phyloP scores from a whole-genome alignment of 768 basidiomycete species.

The Psilocybe cubensis region DNA sequence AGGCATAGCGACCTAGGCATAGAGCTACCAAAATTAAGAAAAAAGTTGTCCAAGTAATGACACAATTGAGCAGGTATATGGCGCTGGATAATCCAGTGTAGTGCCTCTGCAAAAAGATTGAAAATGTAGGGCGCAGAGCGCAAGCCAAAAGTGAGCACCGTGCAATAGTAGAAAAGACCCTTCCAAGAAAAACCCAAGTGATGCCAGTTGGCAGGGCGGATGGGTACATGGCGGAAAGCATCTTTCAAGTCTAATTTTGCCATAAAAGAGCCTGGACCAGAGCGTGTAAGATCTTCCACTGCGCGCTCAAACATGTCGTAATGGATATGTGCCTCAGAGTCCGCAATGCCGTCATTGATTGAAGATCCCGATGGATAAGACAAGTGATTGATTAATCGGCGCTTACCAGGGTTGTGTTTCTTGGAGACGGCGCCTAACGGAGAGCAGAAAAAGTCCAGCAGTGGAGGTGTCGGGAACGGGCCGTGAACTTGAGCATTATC shows the following conservation, averaged over 20 bases:
- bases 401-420: conserved; percentile 25
- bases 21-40: conserved; percentile 24
- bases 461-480: conserved; percentile 22
- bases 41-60: conserved; percentile 42
- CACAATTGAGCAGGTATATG: conserved; percentile 32
- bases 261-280: conserved; percentile 31
- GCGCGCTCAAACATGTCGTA: conserved; percentile 33
- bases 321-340: conserved; percentile 28
- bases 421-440: conserved; percentile 26
- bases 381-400: conserved; percentile 30
- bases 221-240: conserved; percentile 40
- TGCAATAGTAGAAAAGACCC: conserved; percentile 26
- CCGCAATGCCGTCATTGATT: conserved; percentile 34
- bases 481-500: conserved; percentile 17
- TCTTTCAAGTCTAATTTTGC: conserved; percentile 39
- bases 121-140: conserved; percentile 41
- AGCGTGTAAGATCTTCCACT: conserved; percentile 22
- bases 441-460: conserved; percentile 22
- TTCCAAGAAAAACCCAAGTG: conserved; percentile 36
- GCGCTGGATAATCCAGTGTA: conserved; percentile 42
- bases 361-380: conserved; percentile 30
- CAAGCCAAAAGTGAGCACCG: conserved; percentile 36
- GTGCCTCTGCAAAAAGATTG: conserved; percentile 41
- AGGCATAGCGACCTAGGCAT: background rate
- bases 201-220: conserved; percentile 31